Conservation (phyloP, 192 early-diverging fungal genomes). For the Neocallimastix lanati region DNA sequence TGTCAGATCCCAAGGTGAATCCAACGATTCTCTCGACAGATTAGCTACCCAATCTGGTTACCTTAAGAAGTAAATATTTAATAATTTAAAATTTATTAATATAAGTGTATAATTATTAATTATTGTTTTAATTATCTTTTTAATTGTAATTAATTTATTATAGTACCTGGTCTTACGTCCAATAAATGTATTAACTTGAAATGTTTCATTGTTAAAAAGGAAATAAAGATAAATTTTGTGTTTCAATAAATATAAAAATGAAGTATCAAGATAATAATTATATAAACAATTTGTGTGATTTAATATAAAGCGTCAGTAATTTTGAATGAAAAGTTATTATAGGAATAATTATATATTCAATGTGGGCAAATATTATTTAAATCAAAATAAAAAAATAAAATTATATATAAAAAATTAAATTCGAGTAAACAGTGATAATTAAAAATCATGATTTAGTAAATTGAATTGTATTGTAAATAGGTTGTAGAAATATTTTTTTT, state of each 20-base stretch:
- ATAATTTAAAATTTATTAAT: not conserved
- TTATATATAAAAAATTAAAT: no score
- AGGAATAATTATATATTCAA: no score
- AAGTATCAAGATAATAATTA: no score
- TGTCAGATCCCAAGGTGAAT: conserved; percentile 73
- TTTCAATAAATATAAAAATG: not conserved
- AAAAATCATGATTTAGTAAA: no score
- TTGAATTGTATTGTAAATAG: no score
- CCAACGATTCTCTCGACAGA: conserved; percentile 94
- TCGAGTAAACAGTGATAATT: no score
- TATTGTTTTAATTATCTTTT: not conserved
- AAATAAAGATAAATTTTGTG: not conserved
- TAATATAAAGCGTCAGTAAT: no score
- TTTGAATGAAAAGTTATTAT: no score
- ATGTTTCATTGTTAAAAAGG: not conserved
- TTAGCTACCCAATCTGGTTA: conserved; percentile 53
- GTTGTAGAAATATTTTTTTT: no score
- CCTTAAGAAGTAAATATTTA: conserved; percentile 33
- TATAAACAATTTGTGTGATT: not conserved
- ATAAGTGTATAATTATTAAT: not conserved
- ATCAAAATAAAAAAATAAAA: no score
- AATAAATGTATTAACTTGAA: not conserved
- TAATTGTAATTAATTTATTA: not conserved
- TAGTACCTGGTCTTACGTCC: not conserved
- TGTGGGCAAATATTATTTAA: no score